Percentiles rank a stretch among this genome's conserved stretches.
Conservation (phyloP, 106 monocot genomes). For the Xerophyta viscosa region DNA sequence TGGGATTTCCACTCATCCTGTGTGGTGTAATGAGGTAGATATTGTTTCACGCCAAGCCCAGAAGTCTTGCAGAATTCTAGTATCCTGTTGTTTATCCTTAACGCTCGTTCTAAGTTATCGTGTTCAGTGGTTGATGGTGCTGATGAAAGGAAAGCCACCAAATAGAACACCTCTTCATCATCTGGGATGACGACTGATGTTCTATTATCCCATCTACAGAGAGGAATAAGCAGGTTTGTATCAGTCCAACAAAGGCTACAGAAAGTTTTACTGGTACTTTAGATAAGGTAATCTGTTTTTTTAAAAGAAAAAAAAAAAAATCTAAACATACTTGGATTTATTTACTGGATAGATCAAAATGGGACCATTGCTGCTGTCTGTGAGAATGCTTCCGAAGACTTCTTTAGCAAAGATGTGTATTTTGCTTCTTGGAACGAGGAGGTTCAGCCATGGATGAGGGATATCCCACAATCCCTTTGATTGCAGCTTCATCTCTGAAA, state of each 20-base stretch:
- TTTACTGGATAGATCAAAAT: conserved; percentile 83
- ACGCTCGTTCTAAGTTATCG: conserved; percentile 26
- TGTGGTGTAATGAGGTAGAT: conserved; percentile 74
- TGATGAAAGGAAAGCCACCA: conserved; percentile 83
- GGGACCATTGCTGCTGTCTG: conserved; percentile 75
- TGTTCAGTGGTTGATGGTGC: conserved; percentile 27
- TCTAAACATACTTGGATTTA: conserved; percentile 53
- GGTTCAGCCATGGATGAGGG: conserved; percentile 94
- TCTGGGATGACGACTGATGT: conserved; percentile 52
- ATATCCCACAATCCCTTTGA: conserved; percentile 78
- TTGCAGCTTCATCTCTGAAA: conserved; percentile 56
- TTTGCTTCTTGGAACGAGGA: conserved; percentile 55
- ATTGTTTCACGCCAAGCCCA: conserved; percentile 70
- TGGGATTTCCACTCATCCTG: conserved; percentile 72
- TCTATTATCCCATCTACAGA: conserved; percentile 65
- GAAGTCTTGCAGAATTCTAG: conserved; percentile 52
- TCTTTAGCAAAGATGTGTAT: conserved; percentile 53
- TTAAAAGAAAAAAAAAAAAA: not conserved
- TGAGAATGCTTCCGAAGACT: conserved; percentile 74
- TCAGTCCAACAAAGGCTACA: not conserved
- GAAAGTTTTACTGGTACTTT: not conserved
- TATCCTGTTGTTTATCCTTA: conserved; percentile 46
- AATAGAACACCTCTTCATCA: conserved; percentile 72
- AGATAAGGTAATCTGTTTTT: too few relatives aligned
- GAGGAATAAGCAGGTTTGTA: not conserved